Evolutionary conservation across 768 basidiomycete species (phyloP), one percentile per base, ranked within the genome.

Genomic region (Tricholoma sp.): DNA sequence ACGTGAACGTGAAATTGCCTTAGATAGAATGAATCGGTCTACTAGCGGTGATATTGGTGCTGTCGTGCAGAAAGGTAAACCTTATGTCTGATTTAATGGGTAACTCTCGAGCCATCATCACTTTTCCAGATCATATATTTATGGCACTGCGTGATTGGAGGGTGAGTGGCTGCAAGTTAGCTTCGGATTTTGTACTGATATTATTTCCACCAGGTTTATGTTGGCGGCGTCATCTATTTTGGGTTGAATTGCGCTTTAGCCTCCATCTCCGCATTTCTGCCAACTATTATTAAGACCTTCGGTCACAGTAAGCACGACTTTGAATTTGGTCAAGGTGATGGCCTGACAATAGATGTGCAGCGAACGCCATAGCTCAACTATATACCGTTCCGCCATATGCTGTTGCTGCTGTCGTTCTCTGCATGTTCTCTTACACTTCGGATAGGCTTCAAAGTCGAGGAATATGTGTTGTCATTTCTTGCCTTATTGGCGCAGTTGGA

Each of bases 301-400:
- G 88, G 88, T 32, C 84, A 79, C 61, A 81, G 89, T 89, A 56
- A 49, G 88, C 73, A 24, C 39, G 22, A 39, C 39, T 32, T 35
- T 54, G 3, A 49, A 16, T 31, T 10, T 18, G 34, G 34, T 12
- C 24, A 21, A 29, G 2, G 29, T 61, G 19, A 34, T 9, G 27
- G 11, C 39, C 56, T 63, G 53, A 64, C 39, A 32, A 51, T 47
- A 31, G n/a, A 47, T 24, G 9, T 27, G 6, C 56, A 89, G 88
- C 80, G 29, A 79, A 82, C 59, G 86, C 88, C 12, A 68, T 76
- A 32, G 83, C 87, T 0, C 89, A 93, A 63, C 66, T 92, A 1
- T 76, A 90, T 52, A 90, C 90, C 0, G 89, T 93, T 4, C 89
- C 90, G 2, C 91, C 91, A 3, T 92, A 93, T 64, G 85, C 83